Base-by-base conservation (phyloP, 805 yeast genomes). In the Pichia scutulata region DNA sequence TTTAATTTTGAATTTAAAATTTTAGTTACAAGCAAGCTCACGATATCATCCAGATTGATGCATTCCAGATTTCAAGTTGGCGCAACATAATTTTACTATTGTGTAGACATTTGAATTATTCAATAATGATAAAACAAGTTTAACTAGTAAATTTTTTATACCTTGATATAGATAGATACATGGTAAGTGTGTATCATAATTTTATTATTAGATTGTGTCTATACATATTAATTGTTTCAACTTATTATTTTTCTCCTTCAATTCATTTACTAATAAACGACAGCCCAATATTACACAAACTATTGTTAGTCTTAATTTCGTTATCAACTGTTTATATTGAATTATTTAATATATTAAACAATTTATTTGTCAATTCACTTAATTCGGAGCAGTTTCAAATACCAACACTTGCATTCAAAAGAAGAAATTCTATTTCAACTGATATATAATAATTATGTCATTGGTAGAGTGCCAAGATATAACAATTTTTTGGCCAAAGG, bases 401-500 rank as follows among this genome's bases (percentile, higher is more conserved):
- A 14, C 41, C 50, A 25, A 42, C 43, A 18, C 16, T 51, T 14
- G 30, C 43, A 23, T 41, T 55, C 41, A 44, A 48, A 39, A 44
- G 60, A 37, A 44, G 60, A 24, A 50, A 50, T 23, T 57, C 60
- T 13, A 57, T 57, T 36, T 37, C 40, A 19, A 39, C 40, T 10
- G 37, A 33, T 33, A 33, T 33, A 33, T 4, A 33, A 33, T 33
- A 33, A n/a, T 33, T 33, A 33, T 33, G 37, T 7, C 37, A 16
- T 9, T n/a, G 10, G 10, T 6, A 2, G 37, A 33, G 7, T 23
- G 50, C 21, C 36, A 26, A 49, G 12, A 39, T 26, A 44, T 47
- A n/a, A 45, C 60, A n/a, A 42, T 63, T 1, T 65, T 63, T 43
- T 67, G 70, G 70, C 70, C 70, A 12, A 46, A 52, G 13, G 69